Evolutionary conservation across 1,284 basidiomycete species (phyloP), one percentile per base, ranked within the genome.

Genomic region (Sporisorium exsertum): DNA sequence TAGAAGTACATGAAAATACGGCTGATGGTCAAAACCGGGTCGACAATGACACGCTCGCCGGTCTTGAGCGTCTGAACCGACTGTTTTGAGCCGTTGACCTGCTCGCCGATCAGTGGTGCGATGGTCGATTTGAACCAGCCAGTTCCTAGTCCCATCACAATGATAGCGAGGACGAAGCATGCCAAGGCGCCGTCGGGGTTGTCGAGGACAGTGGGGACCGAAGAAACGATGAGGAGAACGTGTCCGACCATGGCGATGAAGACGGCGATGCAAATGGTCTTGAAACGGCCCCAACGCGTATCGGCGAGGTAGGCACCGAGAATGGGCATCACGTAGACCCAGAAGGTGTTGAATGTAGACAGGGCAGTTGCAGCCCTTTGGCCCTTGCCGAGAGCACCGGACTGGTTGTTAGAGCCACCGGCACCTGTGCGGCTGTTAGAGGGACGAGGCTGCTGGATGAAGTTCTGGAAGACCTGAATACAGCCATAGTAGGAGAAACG

Each of bases 1-100:
- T 86, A 86, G 62, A 84, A 85, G 79, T 80, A 84, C 64, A 81
- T 71, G 59, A 80, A 85, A 42, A 85, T 64, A 7, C 83, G 78
- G 49, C 70, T 72, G 42, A 81, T 88, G 1, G 94, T 95, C 79
- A 92, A 79, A 0, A 87, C 84, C 0, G 94, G 94, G 84, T 95
- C 93, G 37, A 94, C 90, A 70, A 95, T 91, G 59, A 95, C 92
- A 37, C 90, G 88, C 85, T 94, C 91, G 50, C 93, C 93, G 22
- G 84, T 87, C 70, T 88, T 88, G 2, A 88, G 89, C 12, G 53
- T 64, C 53, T 72, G 64, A 18, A 85, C 81, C 24, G 76, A 77
- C 46, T 79, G 76, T 52, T 81, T 77, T 10, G 78, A 78, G 15
- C 72, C 66, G 20, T 73, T 76, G 47, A 84, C 77, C 65, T 85